These are phyloP conservation scores for Osmanthus fragrans DNA, from an alignment of 257 asterid genomes.

Conservation along the genomic window DNA sequence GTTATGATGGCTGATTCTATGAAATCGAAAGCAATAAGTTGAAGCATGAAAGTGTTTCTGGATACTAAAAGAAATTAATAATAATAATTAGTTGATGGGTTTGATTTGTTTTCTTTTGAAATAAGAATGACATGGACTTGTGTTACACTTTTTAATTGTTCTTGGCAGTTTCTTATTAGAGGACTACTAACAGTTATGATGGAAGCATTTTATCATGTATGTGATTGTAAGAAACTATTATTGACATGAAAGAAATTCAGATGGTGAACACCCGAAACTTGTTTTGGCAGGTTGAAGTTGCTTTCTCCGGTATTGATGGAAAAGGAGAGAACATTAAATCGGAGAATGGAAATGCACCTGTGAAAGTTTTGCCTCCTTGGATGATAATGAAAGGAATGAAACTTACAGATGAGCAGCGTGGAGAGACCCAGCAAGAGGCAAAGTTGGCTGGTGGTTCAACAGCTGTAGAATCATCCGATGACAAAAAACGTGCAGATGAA, in stretches of 20 bases:
- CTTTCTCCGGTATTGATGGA: conserved; percentile 75
- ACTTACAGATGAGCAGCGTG: conserved; percentile 89
- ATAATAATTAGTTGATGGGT: not conserved
- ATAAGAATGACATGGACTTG: not conserved
- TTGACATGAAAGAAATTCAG: conserved; percentile 9
- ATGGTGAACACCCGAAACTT: conserved; percentile 20
- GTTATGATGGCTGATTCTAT: not conserved
- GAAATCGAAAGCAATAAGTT: not conserved
- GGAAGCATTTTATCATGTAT: not conserved
- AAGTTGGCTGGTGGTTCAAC: conserved; percentile 47
- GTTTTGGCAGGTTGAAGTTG: conserved; percentile 85
- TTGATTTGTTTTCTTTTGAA: not conserved
- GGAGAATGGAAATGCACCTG: conserved; percentile 47
- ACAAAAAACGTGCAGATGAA: conserved; percentile 59
- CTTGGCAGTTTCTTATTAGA: not conserved
- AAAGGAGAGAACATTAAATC: conserved; percentile 64
- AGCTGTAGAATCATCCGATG: conserved; percentile 54
- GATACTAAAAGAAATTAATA: not conserved
- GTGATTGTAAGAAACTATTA: conserved; percentile 12
- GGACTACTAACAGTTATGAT: conserved; percentile 6
- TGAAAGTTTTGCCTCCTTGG: conserved; percentile 96
- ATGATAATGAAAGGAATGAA: conserved; percentile 93
- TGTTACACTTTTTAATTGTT: not conserved
- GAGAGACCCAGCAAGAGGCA: conserved; percentile 61
- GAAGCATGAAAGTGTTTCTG: not conserved